These are phyloP conservation scores for Pseudocohnilembus persalinus DNA, from an alignment of 169 alveolate species.

Conservation along the genomic window DNA sequence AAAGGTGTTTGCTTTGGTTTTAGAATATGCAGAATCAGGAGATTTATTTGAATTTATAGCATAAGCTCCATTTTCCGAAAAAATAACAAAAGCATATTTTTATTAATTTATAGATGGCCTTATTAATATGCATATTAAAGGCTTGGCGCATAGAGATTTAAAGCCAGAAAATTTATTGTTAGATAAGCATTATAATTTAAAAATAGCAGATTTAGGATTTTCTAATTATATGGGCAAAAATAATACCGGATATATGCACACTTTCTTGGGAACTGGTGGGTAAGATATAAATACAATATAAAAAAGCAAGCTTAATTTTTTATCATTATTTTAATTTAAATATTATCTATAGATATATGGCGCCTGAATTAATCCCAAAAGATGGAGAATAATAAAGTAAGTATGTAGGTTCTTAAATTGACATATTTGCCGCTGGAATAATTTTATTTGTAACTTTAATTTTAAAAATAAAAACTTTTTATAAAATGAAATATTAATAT, in stretches of 20 bases:
- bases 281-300: too few species aligned
- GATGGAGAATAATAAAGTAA: not conserved
- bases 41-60: slow-evolving; percentile 59
- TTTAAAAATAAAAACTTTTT: too few species aligned
- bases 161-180: slow-evolving; percentile 69
- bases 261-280: slow-evolving; percentile 52
- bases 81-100: slow-evolving; percentile 49
- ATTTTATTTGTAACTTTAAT: slow-evolving; percentile 43
- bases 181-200: slow-evolving; percentile 48
- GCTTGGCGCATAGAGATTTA: slow-evolving; percentile 67
- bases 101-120: slow-evolving; percentile 52
- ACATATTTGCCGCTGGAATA: slow-evolving; percentile 72
- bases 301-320: too few species aligned
- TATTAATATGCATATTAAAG: slow-evolving; percentile 42
- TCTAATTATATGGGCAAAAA: slow-evolving; percentile 44
- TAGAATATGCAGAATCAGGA: slow-evolving; percentile 70
- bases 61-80: slow-evolving; percentile 52
- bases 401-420: slow-evolving; percentile 57
- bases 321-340: not conserved
- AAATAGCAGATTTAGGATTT: slow-evolving; percentile 76
- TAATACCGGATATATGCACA: slow-evolving; percentile 34
- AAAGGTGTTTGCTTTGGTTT: slow-evolving; percentile 33
- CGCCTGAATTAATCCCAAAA: slow-evolving; percentile 53
- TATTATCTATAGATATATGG: slow-evolving; percentile 48
- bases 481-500: too few species aligned